phyloP scores from a whole-genome alignment of 108 stramenopile species.

The Ochromonas danica region DNA sequence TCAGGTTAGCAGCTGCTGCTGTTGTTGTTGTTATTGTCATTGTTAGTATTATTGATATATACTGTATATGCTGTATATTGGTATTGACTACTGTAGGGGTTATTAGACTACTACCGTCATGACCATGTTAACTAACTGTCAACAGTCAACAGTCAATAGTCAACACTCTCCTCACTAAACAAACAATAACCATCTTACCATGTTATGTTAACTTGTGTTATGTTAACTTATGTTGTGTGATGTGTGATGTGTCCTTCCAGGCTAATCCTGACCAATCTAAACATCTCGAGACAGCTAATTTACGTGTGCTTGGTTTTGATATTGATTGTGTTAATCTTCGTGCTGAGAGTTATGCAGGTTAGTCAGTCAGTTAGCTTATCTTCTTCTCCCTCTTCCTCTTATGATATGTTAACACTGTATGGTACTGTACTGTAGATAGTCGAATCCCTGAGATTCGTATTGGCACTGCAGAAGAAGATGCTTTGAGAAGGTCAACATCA shows the following conservation, averaged over 20 bases:
- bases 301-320: slow-evolving; percentile 74
- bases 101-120: too few species aligned
- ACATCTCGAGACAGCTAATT: slow-evolving; percentile 95
- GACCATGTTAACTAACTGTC: too few species aligned
- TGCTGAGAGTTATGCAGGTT: neutral
- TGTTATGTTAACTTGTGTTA: too few species aligned
- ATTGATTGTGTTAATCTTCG: slow-evolving; percentile 86
- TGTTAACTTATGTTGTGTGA: too few species aligned
- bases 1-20: neutral
- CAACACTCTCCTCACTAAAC: neutral
- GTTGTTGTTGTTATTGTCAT: too few species aligned
- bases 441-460: slow-evolving; percentile 75
- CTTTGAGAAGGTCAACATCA: slow-evolving; percentile 62
- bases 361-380: neutral
- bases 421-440: slow-evolving; percentile 71
- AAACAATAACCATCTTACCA: too few species aligned
- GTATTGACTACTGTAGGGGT: too few species aligned
- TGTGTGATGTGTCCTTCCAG: slow-evolving; percentile 47
- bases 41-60: too few species aligned
- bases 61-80: too few species aligned
- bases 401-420: slow-evolving; percentile 55
- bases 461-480: slow-evolving; percentile 86
- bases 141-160: slow-evolving; percentile 7
- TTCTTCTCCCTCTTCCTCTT: neutral
- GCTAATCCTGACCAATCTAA: slow-evolving; percentile 96